phyloP scores from a whole-genome alignment of 768 basidiomycete genomes.

The Paxillus involutus region DNA sequence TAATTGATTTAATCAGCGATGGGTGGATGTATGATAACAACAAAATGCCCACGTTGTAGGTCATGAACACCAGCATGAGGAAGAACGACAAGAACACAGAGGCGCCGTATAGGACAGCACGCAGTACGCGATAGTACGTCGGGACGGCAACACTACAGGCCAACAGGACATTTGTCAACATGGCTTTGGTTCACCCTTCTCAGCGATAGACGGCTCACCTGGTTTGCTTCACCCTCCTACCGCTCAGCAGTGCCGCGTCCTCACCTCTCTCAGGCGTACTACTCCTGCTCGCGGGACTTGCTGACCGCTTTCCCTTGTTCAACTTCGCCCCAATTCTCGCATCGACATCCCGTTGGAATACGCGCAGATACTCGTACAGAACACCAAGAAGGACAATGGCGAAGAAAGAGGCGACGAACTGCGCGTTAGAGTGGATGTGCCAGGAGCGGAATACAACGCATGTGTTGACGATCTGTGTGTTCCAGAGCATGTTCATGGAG shows the following conservation, averaged over 20 bases:
- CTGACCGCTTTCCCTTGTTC: slow-evolving; percentile 48
- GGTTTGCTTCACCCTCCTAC: slow-evolving; percentile 37
- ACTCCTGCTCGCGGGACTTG: slow-evolving; percentile 37
- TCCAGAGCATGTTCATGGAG: slow-evolving; percentile 86
- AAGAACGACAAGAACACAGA: slow-evolving; percentile 82
- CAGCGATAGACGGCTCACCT: slow-evolving; percentile 41
- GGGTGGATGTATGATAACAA: neutral
- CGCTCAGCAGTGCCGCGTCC: slow-evolving; percentile 54
- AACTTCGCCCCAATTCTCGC: slow-evolving; percentile 51
- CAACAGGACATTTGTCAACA: neutral
- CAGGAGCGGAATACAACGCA: slow-evolving; percentile 80
- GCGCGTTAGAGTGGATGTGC: slow-evolving; percentile 61
- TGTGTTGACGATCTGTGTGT: slow-evolving; percentile 75
- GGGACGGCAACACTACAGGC: slow-evolving; percentile 52
- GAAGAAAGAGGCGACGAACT: slow-evolving; percentile 65
- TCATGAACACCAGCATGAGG: slow-evolving; percentile 97
- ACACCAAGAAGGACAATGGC: slow-evolving; percentile 66
- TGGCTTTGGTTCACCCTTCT: neutral
- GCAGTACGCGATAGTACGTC: slow-evolving; percentile 45
- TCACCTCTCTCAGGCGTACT: slow-evolving; percentile 47
- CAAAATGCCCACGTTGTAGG: slow-evolving; percentile 74
- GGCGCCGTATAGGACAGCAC: slow-evolving; percentile 72
- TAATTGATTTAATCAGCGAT: neutral
- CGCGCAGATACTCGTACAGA: slow-evolving; percentile 79
- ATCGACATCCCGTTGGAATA: slow-evolving; percentile 61